Evolutionary conservation across 495 filamentous ascomycete species (phyloP).

Genomic region (Neurospora sp.): DNA sequence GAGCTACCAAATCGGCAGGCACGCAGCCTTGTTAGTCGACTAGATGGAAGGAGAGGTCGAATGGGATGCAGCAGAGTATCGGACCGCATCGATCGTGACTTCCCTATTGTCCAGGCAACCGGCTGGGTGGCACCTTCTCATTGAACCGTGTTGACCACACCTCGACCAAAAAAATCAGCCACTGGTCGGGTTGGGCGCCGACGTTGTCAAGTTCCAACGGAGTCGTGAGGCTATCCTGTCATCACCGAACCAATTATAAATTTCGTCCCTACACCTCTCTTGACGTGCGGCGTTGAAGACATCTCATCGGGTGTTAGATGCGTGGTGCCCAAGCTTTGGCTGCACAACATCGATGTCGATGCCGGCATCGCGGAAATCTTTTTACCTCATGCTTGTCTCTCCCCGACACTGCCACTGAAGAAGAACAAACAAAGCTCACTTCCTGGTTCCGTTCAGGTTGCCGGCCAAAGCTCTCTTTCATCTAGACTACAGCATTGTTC

Average conservation of each 20-base stretch:
- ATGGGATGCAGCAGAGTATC: not conserved
- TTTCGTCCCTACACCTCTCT: not conserved
- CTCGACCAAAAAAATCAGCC: not conserved
- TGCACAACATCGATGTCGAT: not conserved
- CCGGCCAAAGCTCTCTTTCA: not conserved
- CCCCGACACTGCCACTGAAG: not conserved
- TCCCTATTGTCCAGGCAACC: not conserved
- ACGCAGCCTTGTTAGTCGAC: not conserved
- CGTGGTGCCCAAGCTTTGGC: not conserved
- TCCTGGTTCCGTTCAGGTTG: not conserved
- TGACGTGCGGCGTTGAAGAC: not conserved
- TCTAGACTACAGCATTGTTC: not conserved
- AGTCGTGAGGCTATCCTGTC: not conserved
- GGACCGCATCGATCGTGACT: not conserved
- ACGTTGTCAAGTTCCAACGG: not conserved
- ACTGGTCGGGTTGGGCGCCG: not conserved
- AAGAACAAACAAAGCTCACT: not conserved
- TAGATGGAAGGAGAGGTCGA: not conserved
- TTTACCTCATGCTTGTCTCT: not conserved
- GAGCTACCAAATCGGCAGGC: not conserved
- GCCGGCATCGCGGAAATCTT: not conserved
- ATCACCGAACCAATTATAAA: not conserved
- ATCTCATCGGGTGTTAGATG: not conserved
- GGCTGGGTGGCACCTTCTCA: not conserved
- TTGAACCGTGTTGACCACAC: not conserved